These are phyloP conservation scores for Arthrobotrys conoides DNA, from an alignment of 2,329 filamentous ascomycete genomes.

Conservation along the genomic window DNA sequence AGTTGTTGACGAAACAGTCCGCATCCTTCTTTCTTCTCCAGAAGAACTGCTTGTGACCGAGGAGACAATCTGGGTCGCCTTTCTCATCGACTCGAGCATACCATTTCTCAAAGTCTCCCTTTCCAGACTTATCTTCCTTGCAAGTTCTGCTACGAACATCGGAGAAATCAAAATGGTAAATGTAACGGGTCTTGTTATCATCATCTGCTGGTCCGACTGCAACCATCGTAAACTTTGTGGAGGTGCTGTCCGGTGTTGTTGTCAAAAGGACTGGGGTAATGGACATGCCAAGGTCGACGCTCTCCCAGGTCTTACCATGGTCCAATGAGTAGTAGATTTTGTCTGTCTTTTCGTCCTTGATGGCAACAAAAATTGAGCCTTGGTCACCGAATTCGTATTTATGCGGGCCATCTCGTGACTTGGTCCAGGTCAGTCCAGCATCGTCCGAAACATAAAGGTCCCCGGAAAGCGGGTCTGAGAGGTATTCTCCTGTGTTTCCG, in stretches of 20 bases:
- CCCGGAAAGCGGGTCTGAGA: slow-evolving; percentile 76
- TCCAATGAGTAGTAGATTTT: slow-evolving; percentile 85
- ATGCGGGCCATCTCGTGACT: slow-evolving; percentile 81
- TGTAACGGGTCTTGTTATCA: slow-evolving; percentile 72
- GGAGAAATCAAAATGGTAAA: slow-evolving; percentile 86
- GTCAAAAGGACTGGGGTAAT: slow-evolving; percentile 82
- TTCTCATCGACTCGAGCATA: slow-evolving; percentile 84
- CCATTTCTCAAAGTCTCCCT: slow-evolving; percentile 81
- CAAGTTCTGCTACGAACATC: slow-evolving; percentile 85
- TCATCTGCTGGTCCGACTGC: slow-evolving; percentile 72
- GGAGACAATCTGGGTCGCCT: slow-evolving; percentile 86
- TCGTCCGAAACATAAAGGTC: slow-evolving; percentile 91
- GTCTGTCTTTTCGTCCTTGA: slow-evolving; percentile 78
- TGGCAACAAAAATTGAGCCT: slow-evolving; percentile 86
- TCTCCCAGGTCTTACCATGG: slow-evolving; percentile 87
- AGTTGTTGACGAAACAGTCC: slow-evolving; percentile 87
- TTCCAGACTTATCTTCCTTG: slow-evolving; percentile 71
- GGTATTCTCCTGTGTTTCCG: slow-evolving; percentile 84
- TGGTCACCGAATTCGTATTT: slow-evolving; percentile 97
- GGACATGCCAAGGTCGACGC: slow-evolving; percentile 77
- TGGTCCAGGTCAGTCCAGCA: slow-evolving; percentile 87
- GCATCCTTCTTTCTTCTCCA: slow-evolving; percentile 86
- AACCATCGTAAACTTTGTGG: slow-evolving; percentile 87
- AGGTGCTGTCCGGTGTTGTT: slow-evolving; percentile 92
- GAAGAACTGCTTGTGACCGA: slow-evolving; percentile 95